Base-by-base conservation (phyloP, 768 basidiomycete genomes). In the Kwoniella pini region DNA sequence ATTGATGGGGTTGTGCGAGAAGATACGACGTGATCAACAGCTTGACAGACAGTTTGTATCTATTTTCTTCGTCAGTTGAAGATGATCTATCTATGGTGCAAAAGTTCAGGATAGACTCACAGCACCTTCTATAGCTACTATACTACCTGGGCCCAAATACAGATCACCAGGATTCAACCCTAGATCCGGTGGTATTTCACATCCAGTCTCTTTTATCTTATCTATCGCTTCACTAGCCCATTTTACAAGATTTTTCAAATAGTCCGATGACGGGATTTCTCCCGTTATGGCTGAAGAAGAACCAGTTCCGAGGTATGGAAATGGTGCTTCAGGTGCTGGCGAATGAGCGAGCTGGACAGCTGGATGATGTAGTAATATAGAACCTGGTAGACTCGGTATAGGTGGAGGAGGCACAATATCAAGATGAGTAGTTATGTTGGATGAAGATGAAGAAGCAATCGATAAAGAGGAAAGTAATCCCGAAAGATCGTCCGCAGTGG, bases 21-120 rank as follows among this genome's bases (percentile, higher is more conserved):
- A 64, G 27, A 22, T 42, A 51, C 26, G 39, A 92, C 83, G 0
- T 76, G 78, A 57, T 97, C 92, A 0, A 97, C 87, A 0, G 91
- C 92, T 78, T 95, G 88, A 75, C 90, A 93, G 0, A 91, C 85
- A 4, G 73, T 75, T 54, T 75, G 72, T 6, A 77, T 63, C 75
- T 73, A 28, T 44, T 9, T 38, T 36, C 2, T 0, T 5, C 21
- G 40, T 44, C 24, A 24, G 4, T 44, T 13, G 19, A 43, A 27
- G 21, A 38, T 12, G 7, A 42, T 6, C n/a, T 42, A 13, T 10
- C 40, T 42, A 19, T 17, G 6, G 40, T 42, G 19, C n/a, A 38
- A 17, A n/a, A 21, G 13, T 17, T 54, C 0, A 27, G 19, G 33
- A 22, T 39, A 17, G n/a, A 68, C 75, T 65, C 49, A 78, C 77